A percentile compares a stretch with the other conserved stretches of the same genome.
phyloP scores from a whole-genome alignment of 1,139 yeast genomes.

The Arxiozyma telluris region DNA sequence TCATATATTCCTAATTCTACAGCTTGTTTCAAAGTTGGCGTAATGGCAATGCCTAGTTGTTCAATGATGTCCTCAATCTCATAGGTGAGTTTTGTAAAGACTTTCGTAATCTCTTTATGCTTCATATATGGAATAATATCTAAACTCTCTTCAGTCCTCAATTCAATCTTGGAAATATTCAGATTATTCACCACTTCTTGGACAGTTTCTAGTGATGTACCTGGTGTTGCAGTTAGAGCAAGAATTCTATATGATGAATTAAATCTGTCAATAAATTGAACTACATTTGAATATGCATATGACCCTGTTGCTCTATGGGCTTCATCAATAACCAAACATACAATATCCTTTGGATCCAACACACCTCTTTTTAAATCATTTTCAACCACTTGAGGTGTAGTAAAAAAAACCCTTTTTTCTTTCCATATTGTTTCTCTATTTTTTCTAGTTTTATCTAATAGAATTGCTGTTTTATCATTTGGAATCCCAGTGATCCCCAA shows the following conservation, averaged over 20 bases:
- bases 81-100: slow-evolving; percentile 44
- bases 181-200: slow-evolving; percentile 74
- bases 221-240: slow-evolving; percentile 95
- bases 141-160: slow-evolving; percentile 74
- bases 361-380: slow-evolving; percentile 74
- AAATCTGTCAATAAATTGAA: slow-evolving; percentile 52
- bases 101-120: slow-evolving; percentile 51
- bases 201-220: slow-evolving; percentile 77
- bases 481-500: slow-evolving; percentile 82
- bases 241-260: slow-evolving; percentile 62
- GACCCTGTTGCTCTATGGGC: slow-evolving; percentile 92
- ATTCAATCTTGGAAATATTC: slow-evolving; percentile 66
- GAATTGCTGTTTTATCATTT: slow-evolving; percentile 63
- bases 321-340: slow-evolving; percentile 81
- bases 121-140: slow-evolving; percentile 80
- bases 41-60: slow-evolving; percentile 49
- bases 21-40: slow-evolving; percentile 57
- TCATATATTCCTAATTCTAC: slow-evolving; percentile 54
- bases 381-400: slow-evolving; percentile 95
- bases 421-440: slow-evolving; percentile 71
- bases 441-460: slow-evolving; percentile 60
- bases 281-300: slow-evolving; percentile 80
- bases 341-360: slow-evolving; percentile 65
- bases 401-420: slow-evolving; percentile 69
- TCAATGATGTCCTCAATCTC: slow-evolving; percentile 48